A percentile compares a stretch with the other conserved stretches of the same genome.
phyloP scores from a whole-genome alignment of 2,329 filamentous ascomycete genomes.

The Purpureocillium lavendulum region DNA sequence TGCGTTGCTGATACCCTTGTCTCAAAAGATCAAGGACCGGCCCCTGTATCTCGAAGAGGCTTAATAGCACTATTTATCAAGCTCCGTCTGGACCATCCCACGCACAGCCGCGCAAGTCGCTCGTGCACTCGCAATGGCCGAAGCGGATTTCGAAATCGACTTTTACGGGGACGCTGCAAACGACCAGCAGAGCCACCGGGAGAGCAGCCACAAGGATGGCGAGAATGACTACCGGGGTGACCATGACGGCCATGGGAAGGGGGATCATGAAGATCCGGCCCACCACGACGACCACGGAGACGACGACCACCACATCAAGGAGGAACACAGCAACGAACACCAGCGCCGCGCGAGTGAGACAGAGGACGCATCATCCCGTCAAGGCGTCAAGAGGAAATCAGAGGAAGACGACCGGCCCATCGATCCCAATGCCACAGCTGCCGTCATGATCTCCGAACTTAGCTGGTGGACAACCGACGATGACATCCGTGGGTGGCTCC shows the following conservation, averaged over 20 bases:
- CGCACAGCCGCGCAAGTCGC: constrained; percentile 6
- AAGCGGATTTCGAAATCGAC: constrained; percentile 66
- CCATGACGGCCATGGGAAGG: constrained; percentile 15
- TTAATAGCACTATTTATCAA: constrained; percentile 7
- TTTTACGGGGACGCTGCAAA: constrained; percentile 56
- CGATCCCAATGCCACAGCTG: constrained; percentile 54
- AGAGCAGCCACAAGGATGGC: constrained; percentile 25
- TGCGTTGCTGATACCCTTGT: constrained; percentile 6
- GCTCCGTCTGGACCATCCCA: constrained; percentile 3
- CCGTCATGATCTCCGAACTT: constrained; percentile 79
- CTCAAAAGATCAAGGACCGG: constrained; percentile 5
- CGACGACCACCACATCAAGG: constrained; percentile 28
- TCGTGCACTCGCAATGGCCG: constrained; percentile 43
- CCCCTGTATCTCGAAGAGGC: constrained; percentile 6
- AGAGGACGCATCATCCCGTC: constrained; percentile 15
- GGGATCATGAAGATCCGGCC: constrained; percentile 16
- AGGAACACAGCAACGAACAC: constrained; percentile 19
- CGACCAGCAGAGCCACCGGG: constrained; percentile 27
- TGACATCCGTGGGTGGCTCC: constrained; percentile 81
- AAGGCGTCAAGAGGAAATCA: constrained; percentile 54
- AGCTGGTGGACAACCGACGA: constrained; percentile 98
- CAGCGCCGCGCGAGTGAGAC: constrained; percentile 11
- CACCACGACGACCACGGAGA: not conserved
- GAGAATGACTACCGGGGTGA: constrained; percentile 26
- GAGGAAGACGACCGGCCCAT: constrained; percentile 50